Evolutionary conservation across 2,329 filamentous ascomycete species (phyloP), one percentile per base, ranked within the genome.

Genomic region (Rhexocercosporidium sp.): DNA sequence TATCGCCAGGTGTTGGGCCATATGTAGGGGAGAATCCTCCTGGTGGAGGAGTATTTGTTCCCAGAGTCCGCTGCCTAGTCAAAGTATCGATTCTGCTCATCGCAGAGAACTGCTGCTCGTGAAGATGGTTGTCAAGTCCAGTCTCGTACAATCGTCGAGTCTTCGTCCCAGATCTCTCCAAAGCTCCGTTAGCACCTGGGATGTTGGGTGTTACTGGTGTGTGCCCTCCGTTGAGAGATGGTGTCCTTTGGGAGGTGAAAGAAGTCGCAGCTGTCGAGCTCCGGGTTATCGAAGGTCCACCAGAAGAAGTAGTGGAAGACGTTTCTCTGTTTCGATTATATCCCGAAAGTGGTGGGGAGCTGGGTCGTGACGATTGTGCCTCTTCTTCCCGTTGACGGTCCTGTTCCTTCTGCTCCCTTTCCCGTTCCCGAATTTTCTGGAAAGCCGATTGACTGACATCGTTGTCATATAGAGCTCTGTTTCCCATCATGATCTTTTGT

Each of bases 221-320:
- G 1, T 83, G 78, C 39, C 84, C 82, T 44, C 88, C 86, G 69
- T 84, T 88, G 31, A 82, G 64, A 1, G 86, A 85, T 3, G 82
- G 77, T 0, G 85, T 78, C 18, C 81, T 82, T 68, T 95, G 92
- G 0, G 94, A 97, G n/a, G 90, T 88, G 60, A 96, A 83, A 0
- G 95, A 97, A 0, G 94, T 97, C 3, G 93, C 94, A 7, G 94
- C 92, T 1, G 94, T 97, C 0, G 95, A 97, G 64, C 88, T 90
- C 31, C 92, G 89, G 29, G 88, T 87, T 46, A 89, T 85, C 0
- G 88, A 89, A 6, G 88, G 90, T 5, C 83, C 85, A 3, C 81
- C 81, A 0, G 88, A 90, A 0, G 93, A 96, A 7, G 89, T 91
- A 0, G 92, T 96, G 0, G 95, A 97, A 1, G 92, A 96, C 0